A percentile compares a stretch with the other conserved stretches of the same genome.
Conservation (phyloP, 2,329 filamentous ascomycete species). For the Sarocladium oryzae region DNA sequence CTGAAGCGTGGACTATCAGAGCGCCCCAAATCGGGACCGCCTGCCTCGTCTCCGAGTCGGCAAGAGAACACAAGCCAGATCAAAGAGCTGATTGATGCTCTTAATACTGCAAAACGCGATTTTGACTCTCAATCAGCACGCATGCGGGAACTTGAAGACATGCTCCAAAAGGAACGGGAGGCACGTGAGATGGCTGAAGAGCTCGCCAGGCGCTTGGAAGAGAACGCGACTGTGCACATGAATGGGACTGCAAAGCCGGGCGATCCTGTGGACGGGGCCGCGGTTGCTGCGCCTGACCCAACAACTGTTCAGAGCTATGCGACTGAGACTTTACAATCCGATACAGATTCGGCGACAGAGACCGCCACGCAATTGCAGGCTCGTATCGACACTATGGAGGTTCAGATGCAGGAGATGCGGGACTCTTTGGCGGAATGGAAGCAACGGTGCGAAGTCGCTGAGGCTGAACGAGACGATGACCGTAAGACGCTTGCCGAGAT, state of each 20-base stretch:
- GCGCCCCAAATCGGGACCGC: conserved; percentile 52
- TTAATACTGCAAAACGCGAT: conserved; percentile 78
- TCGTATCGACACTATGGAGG: conserved; percentile 68
- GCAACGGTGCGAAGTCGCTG: conserved; percentile 70
- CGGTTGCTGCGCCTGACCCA: neutral
- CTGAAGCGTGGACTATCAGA: conserved; percentile 73
- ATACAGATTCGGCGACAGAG: conserved; percentile 16
- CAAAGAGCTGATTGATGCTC: conserved; percentile 73
- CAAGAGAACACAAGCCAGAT: conserved; percentile 65
- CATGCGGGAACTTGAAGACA: conserved; percentile 69
- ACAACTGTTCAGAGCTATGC: conserved; percentile 11
- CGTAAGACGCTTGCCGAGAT: conserved; percentile 78
- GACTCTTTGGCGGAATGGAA: conserved; percentile 72
- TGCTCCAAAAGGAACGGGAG: conserved; percentile 70
- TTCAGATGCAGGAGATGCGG: conserved; percentile 75
- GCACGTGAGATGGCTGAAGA: conserved; percentile 83
- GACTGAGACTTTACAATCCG: conserved; percentile 17
- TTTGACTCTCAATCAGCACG: conserved; percentile 75
- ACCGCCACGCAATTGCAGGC: conserved; percentile 42
- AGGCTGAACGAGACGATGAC: conserved; percentile 65
- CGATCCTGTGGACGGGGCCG: neutral
- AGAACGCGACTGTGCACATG: conserved; percentile 34
- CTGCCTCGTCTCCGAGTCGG: conserved; percentile 55
- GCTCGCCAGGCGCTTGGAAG: conserved; percentile 62
- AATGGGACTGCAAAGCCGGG: conserved; percentile 18